phyloP scores from a whole-genome alignment of 169 alveolate genomes.

The Eimeria acervulina region DNA sequence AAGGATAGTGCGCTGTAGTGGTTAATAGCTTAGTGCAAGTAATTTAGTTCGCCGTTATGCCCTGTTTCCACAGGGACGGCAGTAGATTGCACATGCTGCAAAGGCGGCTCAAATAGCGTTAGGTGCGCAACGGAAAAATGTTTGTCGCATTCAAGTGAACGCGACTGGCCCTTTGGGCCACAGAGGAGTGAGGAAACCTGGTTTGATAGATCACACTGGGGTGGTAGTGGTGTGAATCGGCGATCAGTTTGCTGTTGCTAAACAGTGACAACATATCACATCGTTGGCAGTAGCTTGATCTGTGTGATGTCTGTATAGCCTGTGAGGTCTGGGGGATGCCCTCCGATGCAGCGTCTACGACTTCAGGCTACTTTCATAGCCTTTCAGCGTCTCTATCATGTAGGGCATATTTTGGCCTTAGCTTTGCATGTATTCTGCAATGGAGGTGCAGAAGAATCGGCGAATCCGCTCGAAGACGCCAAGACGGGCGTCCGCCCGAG shows the following conservation, averaged over 20 bases:
- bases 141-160: not conserved
- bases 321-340: not conserved
- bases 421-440: conserved; percentile 78
- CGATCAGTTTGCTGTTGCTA: not conserved
- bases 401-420: not conserved
- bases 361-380: too few species aligned
- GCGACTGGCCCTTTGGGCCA: not conserved
- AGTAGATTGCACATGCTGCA: not conserved
- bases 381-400: too few species aligned
- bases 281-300: not conserved
- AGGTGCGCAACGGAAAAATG: not conserved
- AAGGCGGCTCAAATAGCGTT: not conserved
- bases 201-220: not conserved
- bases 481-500: conserved; percentile 60
- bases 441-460: conserved; percentile 68
- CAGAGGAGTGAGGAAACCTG: not conserved
- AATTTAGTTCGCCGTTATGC: too few species aligned
- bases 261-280: not conserved
- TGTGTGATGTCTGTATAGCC: not conserved
- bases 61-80: not conserved
- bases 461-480: conserved; percentile 37
- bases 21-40: not conserved
- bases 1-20: not conserved
- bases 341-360: not conserved
- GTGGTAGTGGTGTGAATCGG: not conserved